Conservation (phyloP, 805 yeast genomes). For the Saccharomycopsis oosterbeekiorum region DNA sequence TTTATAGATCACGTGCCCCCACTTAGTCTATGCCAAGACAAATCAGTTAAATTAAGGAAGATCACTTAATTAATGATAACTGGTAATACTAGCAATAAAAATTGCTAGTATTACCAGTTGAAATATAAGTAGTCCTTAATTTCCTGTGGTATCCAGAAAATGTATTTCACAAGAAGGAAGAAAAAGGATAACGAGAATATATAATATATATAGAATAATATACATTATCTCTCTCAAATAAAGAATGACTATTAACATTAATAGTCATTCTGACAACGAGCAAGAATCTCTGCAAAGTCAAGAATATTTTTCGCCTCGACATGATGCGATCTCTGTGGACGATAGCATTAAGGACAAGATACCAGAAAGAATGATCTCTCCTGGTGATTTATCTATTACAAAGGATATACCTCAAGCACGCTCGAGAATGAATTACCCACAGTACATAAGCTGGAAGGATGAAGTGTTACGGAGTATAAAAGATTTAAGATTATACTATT, state of each 20-base stretch:
- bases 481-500: neutral
- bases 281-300: neutral
- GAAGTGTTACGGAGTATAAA: neutral
- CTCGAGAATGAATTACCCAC: neutral
- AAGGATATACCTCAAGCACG: neutral
- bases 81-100: no score
- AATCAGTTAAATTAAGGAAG: no score
- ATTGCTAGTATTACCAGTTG: no score
- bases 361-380: neutral
- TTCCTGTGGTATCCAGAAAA: no score
- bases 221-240: neutral
- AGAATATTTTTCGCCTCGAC: neutral
- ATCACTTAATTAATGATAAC: no score
- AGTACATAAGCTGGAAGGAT: neutral
- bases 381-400: neutral
- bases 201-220: neutral
- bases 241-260: neutral
- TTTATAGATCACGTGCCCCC: no score
- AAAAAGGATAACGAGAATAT: no score
- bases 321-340: neutral
- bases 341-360: neutral
- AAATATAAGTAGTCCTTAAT: no score
- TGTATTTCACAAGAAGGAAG: no score
- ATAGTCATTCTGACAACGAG: neutral
- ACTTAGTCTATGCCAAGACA: no score